Conservation (phyloP, 2,329 filamentous ascomycete genomes). For the Bisporella sp. region DNA sequence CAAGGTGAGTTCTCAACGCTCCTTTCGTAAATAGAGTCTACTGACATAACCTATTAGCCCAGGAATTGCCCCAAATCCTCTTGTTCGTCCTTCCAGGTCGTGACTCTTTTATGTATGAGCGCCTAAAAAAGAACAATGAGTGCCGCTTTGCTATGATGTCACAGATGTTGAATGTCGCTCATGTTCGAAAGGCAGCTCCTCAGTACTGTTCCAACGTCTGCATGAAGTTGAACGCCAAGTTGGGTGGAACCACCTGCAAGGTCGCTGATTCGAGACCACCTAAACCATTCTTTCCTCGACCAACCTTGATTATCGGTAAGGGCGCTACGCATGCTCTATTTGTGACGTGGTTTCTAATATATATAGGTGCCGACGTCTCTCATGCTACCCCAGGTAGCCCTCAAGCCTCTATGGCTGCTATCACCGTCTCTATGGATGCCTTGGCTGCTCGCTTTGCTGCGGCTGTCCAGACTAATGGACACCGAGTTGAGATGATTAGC, state of each 20-base stretch:
- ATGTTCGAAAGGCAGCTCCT: constrained; percentile 61
- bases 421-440: constrained; percentile 74
- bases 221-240: constrained; percentile 96
- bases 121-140: constrained; percentile 85
- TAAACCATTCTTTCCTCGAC: constrained; percentile 35
- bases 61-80: constrained; percentile 58
- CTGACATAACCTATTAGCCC: not conserved
- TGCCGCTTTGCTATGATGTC: constrained; percentile 78
- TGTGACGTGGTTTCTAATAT: constrained; percentile 44
- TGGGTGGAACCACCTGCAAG: constrained; percentile 70
- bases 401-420: constrained; percentile 73
- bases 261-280: constrained; percentile 5
- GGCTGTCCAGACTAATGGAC: constrained; percentile 75
- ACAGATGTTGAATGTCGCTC: constrained; percentile 66
- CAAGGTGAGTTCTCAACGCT: not conserved
- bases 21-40: not conserved
- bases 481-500: constrained; percentile 71
- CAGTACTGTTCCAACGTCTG: constrained; percentile 92
- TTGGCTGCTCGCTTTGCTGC: constrained; percentile 71
- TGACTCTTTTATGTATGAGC: constrained; percentile 66
- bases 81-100: constrained; percentile 71
- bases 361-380: constrained; percentile 86
- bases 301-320: constrained; percentile 71
- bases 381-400: constrained; percentile 65
- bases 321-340: not conserved